A percentile compares a stretch with the other conserved stretches of the same genome.
phyloP scores from a whole-genome alignment of 352 stramenopile species.

The Phytophthora sojae region DNA sequence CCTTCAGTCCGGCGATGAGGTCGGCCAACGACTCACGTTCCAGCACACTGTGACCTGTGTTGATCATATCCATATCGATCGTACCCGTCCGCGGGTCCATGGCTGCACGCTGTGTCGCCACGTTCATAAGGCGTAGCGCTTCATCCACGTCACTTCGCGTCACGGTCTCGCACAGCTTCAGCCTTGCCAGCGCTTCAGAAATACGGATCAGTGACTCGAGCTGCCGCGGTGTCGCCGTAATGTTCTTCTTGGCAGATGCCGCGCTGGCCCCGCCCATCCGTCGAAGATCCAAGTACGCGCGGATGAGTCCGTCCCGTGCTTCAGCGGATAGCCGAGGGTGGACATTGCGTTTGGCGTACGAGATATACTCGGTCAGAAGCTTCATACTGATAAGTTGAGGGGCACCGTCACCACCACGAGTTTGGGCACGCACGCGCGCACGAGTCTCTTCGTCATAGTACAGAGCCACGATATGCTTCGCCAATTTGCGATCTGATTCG shows the following conservation, averaged over 20 bases:
- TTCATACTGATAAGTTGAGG: conserved; percentile 84
- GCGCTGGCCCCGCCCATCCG: conserved; percentile 69
- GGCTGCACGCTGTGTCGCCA: conserved; percentile 96
- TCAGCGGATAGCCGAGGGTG: conserved; percentile 92
- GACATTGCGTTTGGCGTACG: conserved; percentile 94
- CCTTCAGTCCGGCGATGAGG: conserved; percentile 66
- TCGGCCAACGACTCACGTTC: conserved; percentile 86
- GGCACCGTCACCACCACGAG: conserved; percentile 28
- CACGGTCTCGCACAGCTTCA: conserved; percentile 89
- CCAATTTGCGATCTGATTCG: conserved; percentile 95
- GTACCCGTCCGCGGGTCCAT: conserved; percentile 98
- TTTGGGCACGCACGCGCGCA: conserved; percentile 46
- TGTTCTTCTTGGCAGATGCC: conserved; percentile 92
- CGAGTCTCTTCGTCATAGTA: conserved; percentile 93
- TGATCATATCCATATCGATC: conserved; percentile 99
- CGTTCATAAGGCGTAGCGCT: conserved; percentile 97
- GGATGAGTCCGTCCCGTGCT: conserved; percentile 91
- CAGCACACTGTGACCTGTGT: conserved; percentile 92
- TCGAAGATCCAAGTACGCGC: conserved; percentile 94
- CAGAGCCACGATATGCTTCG: conserved; percentile 97
- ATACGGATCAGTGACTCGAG: conserved; percentile 99
- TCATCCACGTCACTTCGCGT: conserved; percentile 92
- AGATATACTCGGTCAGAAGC: conserved; percentile 95
- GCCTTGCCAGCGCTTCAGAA: conserved; percentile 96
- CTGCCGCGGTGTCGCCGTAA: conserved; percentile 98